A percentile compares a stretch with the other conserved stretches of the same genome.
These are phyloP conservation scores for Yarrowia alimentaria DNA, from an alignment of 805 yeast genomes.

Conservation along the genomic window DNA sequence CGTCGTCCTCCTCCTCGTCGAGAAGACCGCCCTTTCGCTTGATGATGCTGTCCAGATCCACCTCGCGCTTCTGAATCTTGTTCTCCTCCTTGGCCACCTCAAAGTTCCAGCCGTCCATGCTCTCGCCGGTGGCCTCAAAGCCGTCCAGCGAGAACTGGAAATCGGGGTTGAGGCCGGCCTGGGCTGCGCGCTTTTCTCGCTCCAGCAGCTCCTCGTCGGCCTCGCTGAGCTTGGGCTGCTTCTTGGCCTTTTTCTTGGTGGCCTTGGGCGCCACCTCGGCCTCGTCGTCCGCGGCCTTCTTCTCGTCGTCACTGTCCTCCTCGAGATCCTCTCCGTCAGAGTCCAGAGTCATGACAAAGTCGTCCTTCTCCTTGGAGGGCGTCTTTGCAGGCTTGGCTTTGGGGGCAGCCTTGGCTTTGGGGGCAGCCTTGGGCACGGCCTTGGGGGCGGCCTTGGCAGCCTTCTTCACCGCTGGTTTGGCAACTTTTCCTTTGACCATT, in stretches of 20 bases:
- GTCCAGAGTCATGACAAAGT: constrained; percentile 74
- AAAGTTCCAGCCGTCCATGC: constrained; percentile 83
- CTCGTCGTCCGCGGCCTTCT: no score
- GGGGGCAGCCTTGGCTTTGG: constrained; percentile 9
- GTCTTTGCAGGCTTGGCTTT: constrained; percentile 14
- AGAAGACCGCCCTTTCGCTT: constrained; percentile 79
- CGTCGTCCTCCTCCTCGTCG: constrained; percentile 46
- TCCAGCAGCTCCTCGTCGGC: constrained; percentile 45
- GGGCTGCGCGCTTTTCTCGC: constrained; percentile 12
- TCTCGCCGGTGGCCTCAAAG: constrained; percentile 34
- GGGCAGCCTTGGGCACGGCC: constrained; percentile 8
- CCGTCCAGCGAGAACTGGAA: constrained; percentile 67
- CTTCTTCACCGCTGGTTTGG: no score
- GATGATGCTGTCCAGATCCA: constrained; percentile 84
- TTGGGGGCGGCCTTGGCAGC: constrained; percentile 4
- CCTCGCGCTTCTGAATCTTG: constrained; percentile 49
- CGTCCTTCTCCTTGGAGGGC: constrained; percentile 40
- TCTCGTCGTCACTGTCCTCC: constrained; percentile 39
- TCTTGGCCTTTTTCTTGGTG: constrained; percentile 33
- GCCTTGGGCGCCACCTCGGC: constrained; percentile 29
- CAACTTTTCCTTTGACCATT: constrained; percentile 17
- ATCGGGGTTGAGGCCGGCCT: constrained; percentile 56
- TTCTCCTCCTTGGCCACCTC: constrained; percentile 50
- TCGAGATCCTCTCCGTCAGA: constrained; percentile 72
- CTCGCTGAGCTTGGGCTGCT: constrained; percentile 34